Evolutionary conservation across 208 protist species (phyloP), one percentile per base, ranked within the genome.

Genomic region (Trichomonas tenax): DNA sequence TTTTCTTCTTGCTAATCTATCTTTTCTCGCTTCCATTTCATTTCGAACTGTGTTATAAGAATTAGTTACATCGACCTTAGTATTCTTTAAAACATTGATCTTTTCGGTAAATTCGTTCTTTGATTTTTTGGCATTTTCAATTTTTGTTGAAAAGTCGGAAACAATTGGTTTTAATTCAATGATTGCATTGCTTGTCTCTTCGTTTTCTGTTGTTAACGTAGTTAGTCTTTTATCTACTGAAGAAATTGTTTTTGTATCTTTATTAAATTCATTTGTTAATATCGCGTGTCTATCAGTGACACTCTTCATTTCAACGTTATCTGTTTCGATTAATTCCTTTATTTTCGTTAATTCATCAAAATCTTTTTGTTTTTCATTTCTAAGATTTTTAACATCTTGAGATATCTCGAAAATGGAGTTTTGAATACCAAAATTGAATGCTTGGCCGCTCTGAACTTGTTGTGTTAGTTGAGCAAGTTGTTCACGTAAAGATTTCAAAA

Each of bases 371-470:
- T 38, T 34, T 93, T 93, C 86, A 15, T 51, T 93, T 51, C 26
- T 23, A 11, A 93, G 34, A 93, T 93, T 93, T 93, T 93, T 48
- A 14, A 93, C 44, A 38, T 93, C 86, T 93, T 93, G 86, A 21
- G 40, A 58, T 26, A 51, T 38, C 31, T 51, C 86, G 51, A 93
- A 93, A 40, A 51, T 51, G 3, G 86, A 58, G 41, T 34, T 38
- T 38, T 93, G 40, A 36, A 17, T 41, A 51, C 86, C 86, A 36
- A 93, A 93, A 26, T 41, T 40, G 46, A 93, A 93, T 51, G 44
- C 86, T 93, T 93, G 40, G 17, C 86, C 86, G 38, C 45, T 48
- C 14, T 48, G 17, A 38, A 93, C 44, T 51, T 51, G 40, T 38
- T 51, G 15, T 38, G 44, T 40, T 34, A 93, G 31, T 6, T n/a